Evolutionary conservation across 176 grass and related monocot species (phyloP).

Genomic region (Poa pratensis): DNA sequence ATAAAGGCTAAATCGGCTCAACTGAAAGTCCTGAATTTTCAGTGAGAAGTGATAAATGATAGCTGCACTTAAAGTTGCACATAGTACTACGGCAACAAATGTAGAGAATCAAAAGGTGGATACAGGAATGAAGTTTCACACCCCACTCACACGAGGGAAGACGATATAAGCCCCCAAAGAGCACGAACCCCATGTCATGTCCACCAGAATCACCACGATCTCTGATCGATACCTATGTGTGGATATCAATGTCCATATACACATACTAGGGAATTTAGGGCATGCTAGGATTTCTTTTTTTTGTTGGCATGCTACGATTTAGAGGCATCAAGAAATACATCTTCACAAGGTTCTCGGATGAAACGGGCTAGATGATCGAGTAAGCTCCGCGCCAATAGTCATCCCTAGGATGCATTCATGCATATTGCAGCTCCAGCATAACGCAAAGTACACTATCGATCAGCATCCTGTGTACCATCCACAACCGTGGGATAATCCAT

Average conservation of each 20-base stretch:
- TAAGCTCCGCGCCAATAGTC: neutral
- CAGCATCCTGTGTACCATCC: too few relatives aligned
- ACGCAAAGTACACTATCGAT: too few relatives aligned
- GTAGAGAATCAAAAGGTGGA: neutral
- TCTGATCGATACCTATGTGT: neutral
- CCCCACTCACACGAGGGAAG: neutral
- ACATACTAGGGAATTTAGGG: neutral
- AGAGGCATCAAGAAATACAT: neutral
- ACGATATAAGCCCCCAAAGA: neutral
- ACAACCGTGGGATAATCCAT: too few relatives aligned
- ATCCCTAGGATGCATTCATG: too few relatives aligned
- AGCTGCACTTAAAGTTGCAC: too few relatives aligned
- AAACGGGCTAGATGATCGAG: neutral
- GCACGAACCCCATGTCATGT: neutral
- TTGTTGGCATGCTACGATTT: neutral
- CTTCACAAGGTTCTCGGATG: accelerated
- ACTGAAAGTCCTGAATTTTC: too few relatives aligned
- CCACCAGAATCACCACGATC: neutral
- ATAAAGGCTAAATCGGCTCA: too few relatives aligned
- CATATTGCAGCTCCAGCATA: too few relatives aligned
- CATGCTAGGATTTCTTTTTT: neutral
- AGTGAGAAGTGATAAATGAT: too few relatives aligned
- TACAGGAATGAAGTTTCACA: neutral
- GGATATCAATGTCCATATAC: neutral
- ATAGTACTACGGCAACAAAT: neutral